phyloP scores from a whole-genome alignment of 2,329 filamentous ascomycete species.

The Elsinoe perseae region DNA sequence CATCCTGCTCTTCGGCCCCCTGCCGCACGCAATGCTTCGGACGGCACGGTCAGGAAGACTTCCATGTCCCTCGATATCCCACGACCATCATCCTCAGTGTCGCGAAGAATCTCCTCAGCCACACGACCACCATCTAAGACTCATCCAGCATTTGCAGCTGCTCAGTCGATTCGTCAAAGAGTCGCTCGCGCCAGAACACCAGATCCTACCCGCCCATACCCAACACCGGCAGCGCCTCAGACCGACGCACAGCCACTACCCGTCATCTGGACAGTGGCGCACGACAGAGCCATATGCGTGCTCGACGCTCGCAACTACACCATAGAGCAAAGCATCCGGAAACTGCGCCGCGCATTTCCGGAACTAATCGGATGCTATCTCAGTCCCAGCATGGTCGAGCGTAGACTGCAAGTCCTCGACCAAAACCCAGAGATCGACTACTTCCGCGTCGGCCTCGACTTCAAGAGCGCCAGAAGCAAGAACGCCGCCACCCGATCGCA shows the following conservation, averaged over 20 bases:
- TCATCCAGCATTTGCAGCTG: neutral
- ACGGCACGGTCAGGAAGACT: neutral
- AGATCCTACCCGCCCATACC: conserved; percentile 12
- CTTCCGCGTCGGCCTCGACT: conserved; percentile 21
- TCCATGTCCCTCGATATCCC: conserved; percentile 12
- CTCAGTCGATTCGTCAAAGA: neutral
- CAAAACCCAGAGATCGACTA: conserved; percentile 29
- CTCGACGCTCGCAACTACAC: conserved; percentile 28
- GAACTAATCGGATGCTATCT: conserved; percentile 24
- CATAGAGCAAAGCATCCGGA: conserved; percentile 25
- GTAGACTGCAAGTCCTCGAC: conserved; percentile 30
- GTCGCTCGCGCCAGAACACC: conserved; percentile 15
- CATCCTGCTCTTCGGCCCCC: conserved; percentile 7
- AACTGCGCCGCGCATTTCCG: conserved; percentile 27
- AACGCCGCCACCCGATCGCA: neutral
- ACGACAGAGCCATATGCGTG: conserved; percentile 31
- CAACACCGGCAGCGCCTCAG: conserved; percentile 8
- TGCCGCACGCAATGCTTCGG: conserved; percentile 9
- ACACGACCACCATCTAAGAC: neutral
- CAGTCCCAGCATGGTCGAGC: conserved; percentile 29
- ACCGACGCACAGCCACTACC: conserved; percentile 26
- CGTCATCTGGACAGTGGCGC: conserved; percentile 24
- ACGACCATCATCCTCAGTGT: conserved; percentile 4
- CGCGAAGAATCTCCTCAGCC: neutral
- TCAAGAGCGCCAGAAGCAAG: conserved; percentile 1